Conservation (phyloP, 345 rosid genomes). For the Physaria fendleri region DNA sequence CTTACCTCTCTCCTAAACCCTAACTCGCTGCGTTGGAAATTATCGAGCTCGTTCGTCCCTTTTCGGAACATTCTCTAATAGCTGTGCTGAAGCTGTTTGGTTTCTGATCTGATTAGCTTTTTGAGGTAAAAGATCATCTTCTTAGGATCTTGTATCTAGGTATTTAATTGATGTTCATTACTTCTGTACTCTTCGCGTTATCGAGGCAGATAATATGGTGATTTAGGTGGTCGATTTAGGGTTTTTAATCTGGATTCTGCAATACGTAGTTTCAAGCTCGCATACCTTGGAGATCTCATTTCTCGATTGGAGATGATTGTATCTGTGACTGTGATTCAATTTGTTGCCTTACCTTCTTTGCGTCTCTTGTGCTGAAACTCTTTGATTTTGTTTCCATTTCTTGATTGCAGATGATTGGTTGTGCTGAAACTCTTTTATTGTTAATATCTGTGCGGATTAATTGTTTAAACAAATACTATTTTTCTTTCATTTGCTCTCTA, state of each 20-base stretch:
- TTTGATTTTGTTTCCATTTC: neutral
- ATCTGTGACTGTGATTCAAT: neutral
- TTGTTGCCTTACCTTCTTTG: neutral
- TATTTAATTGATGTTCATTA: neutral
- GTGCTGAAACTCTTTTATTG: neutral
- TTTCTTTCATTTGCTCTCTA: neutral
- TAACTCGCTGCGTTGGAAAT: slow-evolving; percentile 12
- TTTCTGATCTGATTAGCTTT: slow-evolving; percentile 16
- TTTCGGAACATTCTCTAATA: slow-evolving; percentile 14
- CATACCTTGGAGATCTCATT: neutral
- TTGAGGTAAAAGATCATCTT: slow-evolving; percentile 14
- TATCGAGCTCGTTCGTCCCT: slow-evolving; percentile 8
- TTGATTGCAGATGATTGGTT: neutral
- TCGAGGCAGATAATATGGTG: slow-evolving; percentile 9
- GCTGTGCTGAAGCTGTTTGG: slow-evolving; percentile 14
- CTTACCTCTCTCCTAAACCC: neutral
- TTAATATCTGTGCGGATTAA: neutral
- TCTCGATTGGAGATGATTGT: neutral
- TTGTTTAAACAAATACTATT: neutral
- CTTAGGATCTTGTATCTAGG: neutral
- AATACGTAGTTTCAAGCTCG: neutral
- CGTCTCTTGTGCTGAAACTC: slow-evolving; percentile 2
- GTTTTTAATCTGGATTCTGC: slow-evolving; percentile 21
- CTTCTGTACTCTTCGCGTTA: neutral
- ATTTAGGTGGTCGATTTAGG: slow-evolving; percentile 23